phyloP scores from a whole-genome alignment of 1,284 basidiomycete genomes.

The Trichosporon ovoides region DNA sequence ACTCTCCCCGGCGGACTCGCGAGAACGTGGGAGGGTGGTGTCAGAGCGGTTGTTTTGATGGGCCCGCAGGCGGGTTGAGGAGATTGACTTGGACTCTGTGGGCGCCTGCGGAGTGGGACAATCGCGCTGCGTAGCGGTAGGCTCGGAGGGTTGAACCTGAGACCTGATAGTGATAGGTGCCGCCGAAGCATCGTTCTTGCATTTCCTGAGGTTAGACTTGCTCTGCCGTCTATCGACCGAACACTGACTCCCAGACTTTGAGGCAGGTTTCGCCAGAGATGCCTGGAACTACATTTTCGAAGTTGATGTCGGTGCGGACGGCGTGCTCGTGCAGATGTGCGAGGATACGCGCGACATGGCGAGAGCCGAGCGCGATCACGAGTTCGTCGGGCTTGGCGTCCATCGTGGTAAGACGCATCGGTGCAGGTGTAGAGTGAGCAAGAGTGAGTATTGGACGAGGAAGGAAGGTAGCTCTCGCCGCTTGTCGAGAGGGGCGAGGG shows the following conservation, averaged over 20 bases:
- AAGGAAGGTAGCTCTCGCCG: background rate
- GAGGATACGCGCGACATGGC: background rate
- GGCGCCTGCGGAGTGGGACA: background rate
- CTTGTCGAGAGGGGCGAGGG: too few relatives aligned
- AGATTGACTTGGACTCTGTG: background rate
- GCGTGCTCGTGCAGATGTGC: background rate
- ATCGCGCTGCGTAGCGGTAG: background rate
- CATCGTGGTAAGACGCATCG: background rate
- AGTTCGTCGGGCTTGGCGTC: slow-evolving; percentile 2
- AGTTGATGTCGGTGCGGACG: background rate
- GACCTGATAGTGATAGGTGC: background rate
- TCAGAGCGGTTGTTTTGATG: too few relatives aligned
- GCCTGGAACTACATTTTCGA: background rate
- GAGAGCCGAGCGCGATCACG: background rate
- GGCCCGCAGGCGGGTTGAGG: too few relatives aligned
- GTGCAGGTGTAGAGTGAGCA: background rate
- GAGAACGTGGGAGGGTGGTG: too few relatives aligned
- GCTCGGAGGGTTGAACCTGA: background rate
- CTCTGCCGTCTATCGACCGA: too few relatives aligned
- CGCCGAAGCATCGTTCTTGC: background rate
- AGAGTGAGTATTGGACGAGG: background rate
- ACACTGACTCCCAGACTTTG: slow-evolving; percentile 2
- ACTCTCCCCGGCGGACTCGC: too few relatives aligned
- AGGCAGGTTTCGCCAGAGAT: background rate
- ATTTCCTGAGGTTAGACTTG: background rate